Base-by-base conservation (phyloP, 1,139 yeast genomes). In the Schwanniomyces etchellsii region DNA sequence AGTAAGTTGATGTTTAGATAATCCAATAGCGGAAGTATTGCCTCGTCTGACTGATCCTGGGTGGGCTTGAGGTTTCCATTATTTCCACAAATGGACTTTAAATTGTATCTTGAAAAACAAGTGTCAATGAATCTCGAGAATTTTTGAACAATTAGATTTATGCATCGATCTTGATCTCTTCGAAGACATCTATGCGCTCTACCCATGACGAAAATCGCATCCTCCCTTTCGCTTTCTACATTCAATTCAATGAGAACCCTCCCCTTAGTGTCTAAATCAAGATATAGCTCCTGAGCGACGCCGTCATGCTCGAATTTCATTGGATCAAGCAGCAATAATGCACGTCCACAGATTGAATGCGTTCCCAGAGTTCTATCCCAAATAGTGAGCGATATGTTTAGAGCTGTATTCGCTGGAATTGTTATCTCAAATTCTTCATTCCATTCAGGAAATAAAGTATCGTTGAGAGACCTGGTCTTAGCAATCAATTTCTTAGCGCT, bases 391-490 rank as follows among this genome's bases (percentile, higher is more conserved):
- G 76, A 69, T 2, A 84, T 45, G 1, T 72, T 62, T 12, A 64
- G 46, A 3, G 52, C 36, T 1, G 73, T 59, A 28, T 64, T 55
- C 3, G 73, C 69, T 3, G 60, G 52, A 10, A 63, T 42, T 3
- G 64, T 62, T 23, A 83, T 55, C 48, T 88, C 96, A 49, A 84
- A 82, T 34, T 81, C 84, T 59, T 91, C 96, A 45, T 85, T 85
- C 95, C 95, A 91, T 16, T 72, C 76, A 0, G 97, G 96, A 44
- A 78, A 78, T 21, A 73, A 57, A 4, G 79, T 74, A 34, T 74
- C 74, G 27, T 67, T 64, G 5, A 83, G 63, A 0, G 80, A 70
- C 45, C 86, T 68, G 0, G 97, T 88, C 41, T 75, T 76, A 4
- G 85, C 94, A 29, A 84, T 65, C 14, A 80, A 74, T 32, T 64